Base-by-base conservation (phyloP, 768 basidiomycete genomes). In the Termitomyces sp. region DNA sequence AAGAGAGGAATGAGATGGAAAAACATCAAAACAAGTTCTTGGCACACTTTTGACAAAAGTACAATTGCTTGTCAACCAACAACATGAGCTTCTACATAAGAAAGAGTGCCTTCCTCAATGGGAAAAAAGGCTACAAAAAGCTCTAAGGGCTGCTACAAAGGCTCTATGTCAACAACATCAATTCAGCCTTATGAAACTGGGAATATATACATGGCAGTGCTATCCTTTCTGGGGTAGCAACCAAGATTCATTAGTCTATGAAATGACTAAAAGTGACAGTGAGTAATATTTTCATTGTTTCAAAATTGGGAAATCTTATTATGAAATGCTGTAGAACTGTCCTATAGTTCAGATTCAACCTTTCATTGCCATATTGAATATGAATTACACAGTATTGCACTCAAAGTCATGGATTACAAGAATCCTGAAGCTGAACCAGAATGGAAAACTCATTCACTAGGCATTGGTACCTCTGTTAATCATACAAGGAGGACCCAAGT, bases 211-310 rank as follows among this genome's bases (percentile, higher is more conserved):
- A n/a, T n/a, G n/a, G n/a, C n/a, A n/a, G n/a, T 35, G 40, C 56
- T 6, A 44, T 57, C 22, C 35, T 59, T 3, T 66, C 60, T 32
- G 63, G 61, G 0, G 55, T 63, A 8, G 58, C 64, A 1, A 56
- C 64, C 20, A 51, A 68, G 42, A 47, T 68, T 18, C 66, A 69
- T 28, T 69, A 38, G 68, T 32, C 22, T 55, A 45, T n/a, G 42
- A 56, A 38, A 54, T 59, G 49, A 33, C 33, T 33, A 51, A 51
- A 51, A 51, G 35, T 22, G 13, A 51, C 30, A 51, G 49, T 42
- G n/a, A n/a, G n/a, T n/a, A n/a, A n/a, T n/a, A n/a, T n/a, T n/a
- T n/a, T n/a, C n/a, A n/a, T n/a, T n/a, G n/a, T n/a, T n/a, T n/a
- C n/a, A n/a, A n/a, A n/a, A n/a, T n/a, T n/a, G n/a, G n/a, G n/a